phyloP scores from a whole-genome alignment of 116 monocot species.

The Dioscorea cayenensis region DNA sequence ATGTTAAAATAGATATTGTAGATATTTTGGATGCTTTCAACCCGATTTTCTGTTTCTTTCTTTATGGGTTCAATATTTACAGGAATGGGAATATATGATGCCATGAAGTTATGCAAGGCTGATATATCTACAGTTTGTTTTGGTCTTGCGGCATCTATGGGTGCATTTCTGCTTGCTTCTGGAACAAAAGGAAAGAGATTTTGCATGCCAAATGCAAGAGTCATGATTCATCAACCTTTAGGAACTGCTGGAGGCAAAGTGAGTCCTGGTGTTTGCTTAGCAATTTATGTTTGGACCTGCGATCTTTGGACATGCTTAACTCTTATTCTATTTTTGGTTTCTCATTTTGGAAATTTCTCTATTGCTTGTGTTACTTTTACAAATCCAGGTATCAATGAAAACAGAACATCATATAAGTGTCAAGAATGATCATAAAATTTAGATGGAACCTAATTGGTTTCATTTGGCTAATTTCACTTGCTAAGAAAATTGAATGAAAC shows the following conservation, averaged over 20 bases:
- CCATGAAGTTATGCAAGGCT: conserved; percentile 98
- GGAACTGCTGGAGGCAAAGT: conserved; percentile 89
- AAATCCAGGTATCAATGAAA: too few species aligned
- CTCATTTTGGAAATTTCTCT: too few species aligned
- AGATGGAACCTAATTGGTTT: too few species aligned
- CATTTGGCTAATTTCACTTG: too few species aligned
- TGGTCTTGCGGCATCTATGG: conserved; percentile 97
- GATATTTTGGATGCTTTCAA: not conserved
- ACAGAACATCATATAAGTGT: too few species aligned
- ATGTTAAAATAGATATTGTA: not conserved
- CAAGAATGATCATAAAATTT: too few species aligned
- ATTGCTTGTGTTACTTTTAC: too few species aligned
- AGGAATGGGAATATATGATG: conserved; percentile 99
- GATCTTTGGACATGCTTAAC: too few species aligned
- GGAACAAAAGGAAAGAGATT: conserved; percentile 94
- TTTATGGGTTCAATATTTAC: not conserved
- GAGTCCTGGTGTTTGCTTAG: conserved; percentile 8
- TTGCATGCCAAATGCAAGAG: conserved; percentile 98
- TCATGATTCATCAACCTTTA: conserved; percentile 96
- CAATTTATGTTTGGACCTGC: too few species aligned
- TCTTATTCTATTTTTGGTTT: too few species aligned
- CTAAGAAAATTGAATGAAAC: too few species aligned
- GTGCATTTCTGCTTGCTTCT: conserved; percentile 87
- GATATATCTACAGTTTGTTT: conserved; percentile 94
- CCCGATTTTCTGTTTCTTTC: not conserved